These are phyloP conservation scores for Pittosporum tobira DNA, from an alignment of 129 eudicot species.

Conservation along the genomic window DNA sequence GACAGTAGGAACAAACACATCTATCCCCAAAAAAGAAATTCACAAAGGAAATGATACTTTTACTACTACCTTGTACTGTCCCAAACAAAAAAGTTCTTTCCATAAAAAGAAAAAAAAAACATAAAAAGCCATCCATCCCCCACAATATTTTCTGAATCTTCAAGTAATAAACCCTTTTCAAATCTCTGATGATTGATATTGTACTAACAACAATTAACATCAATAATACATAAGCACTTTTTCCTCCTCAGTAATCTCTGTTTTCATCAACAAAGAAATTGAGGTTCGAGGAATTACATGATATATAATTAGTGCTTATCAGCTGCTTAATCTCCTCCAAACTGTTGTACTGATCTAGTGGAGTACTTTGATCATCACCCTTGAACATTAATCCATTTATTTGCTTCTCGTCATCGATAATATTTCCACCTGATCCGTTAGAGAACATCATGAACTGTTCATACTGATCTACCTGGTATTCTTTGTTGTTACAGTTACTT, in stretches of 20 bases:
- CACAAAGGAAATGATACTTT: slow-evolving; percentile 6
- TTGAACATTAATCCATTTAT: not conserved
- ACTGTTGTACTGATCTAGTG: slow-evolving; percentile 34
- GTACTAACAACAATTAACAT: slow-evolving; percentile 13
- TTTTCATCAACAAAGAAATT: slow-evolving; percentile 48
- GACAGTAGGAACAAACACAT: slow-evolving; percentile 2
- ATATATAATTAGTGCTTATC: slow-evolving; percentile 38
- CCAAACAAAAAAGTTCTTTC: slow-evolving; percentile 13
- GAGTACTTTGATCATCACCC: slow-evolving; percentile 21
- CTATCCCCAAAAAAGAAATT: slow-evolving; percentile 10
- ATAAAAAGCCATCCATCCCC: not conserved
- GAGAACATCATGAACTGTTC: not conserved
- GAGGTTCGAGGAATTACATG: slow-evolving; percentile 21
- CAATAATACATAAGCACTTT: slow-evolving; percentile 34
- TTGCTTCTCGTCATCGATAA: not conserved
- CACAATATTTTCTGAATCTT: not conserved
- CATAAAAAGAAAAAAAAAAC: not conserved
- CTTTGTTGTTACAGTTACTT: slow-evolving; percentile 27
- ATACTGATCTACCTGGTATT: not conserved
- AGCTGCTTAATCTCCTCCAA: slow-evolving; percentile 88
- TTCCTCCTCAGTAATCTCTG: slow-evolving; percentile 28
- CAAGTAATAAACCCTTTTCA: slow-evolving; percentile 4
- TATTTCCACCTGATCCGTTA: not conserved
- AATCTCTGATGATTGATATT: slow-evolving; percentile 1
- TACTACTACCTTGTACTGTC: slow-evolving; percentile 1